Evolutionary conservation across 1,139 yeast species (phyloP).

Genomic region (Lodderomyces orthopsilosis): DNA sequence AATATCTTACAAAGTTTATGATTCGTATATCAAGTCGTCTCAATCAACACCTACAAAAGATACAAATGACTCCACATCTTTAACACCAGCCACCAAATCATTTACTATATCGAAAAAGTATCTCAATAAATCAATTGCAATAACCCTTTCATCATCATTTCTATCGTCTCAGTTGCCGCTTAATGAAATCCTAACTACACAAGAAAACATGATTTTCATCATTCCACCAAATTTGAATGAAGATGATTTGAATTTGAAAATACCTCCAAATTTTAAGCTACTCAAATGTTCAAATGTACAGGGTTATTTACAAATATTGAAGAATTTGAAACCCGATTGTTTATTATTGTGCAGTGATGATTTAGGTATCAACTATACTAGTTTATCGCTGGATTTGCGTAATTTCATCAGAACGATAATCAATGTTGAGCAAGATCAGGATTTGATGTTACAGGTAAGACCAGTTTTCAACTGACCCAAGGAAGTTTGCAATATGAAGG

Average conservation of each 20-base stretch:
- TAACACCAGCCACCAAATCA: neutral
- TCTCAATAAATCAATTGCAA: constrained; percentile 37
- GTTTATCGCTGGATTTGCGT: constrained; percentile 36
- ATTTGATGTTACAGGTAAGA: constrained; percentile 25
- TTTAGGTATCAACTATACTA: constrained; percentile 31
- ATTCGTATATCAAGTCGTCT: constrained; percentile 15
- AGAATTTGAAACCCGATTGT: constrained; percentile 44
- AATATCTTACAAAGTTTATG: constrained; percentile 33
- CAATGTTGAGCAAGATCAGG: constrained; percentile 34
- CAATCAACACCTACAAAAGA: neutral
- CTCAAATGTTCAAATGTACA: constrained; percentile 42
- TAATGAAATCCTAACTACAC: constrained; percentile 34
- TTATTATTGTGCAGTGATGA: constrained; percentile 44
- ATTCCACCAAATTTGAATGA: constrained; percentile 45
- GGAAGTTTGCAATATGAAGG: neutral
- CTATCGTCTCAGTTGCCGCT: constrained; percentile 40
- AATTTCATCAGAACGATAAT: constrained; percentile 41
- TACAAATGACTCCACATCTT: neutral
- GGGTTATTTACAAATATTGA: constrained; percentile 42
- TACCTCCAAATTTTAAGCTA: constrained; percentile 38
- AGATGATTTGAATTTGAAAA: constrained; percentile 36
- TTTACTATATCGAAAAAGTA: constrained; percentile 19
- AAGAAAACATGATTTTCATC: constrained; percentile 44
- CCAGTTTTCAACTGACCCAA: constrained; percentile 20
- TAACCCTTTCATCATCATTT: constrained; percentile 44